Conservation (phyloP, 768 basidiomycete genomes). For the Crassisporium funariophilum region DNA sequence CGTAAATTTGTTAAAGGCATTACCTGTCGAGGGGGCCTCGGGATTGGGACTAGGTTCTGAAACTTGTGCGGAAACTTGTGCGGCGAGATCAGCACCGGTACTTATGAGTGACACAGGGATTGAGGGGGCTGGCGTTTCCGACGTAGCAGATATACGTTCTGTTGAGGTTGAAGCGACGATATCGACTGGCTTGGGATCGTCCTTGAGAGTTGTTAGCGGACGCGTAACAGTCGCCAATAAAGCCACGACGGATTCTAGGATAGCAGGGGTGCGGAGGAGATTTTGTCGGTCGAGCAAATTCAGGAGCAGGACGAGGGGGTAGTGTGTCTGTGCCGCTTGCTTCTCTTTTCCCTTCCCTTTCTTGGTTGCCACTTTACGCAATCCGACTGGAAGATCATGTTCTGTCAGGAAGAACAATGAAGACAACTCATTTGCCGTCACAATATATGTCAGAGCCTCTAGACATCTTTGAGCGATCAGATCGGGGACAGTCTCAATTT, state of each 20-base stretch:
- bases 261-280: slow-evolving; percentile 82
- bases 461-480: slow-evolving; percentile 93
- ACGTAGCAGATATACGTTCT: slow-evolving; percentile 9
- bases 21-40: slow-evolving; percentile 11
- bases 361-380: slow-evolving; percentile 67
- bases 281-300: slow-evolving; percentile 85
- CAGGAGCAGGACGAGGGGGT: slow-evolving; percentile 88
- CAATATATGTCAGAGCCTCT: slow-evolving; percentile 88
- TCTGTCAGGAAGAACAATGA: slow-evolving; percentile 95
- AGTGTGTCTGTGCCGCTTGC: slow-evolving; percentile 76
- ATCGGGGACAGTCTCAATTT: slow-evolving; percentile 85
- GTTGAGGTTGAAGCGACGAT: slow-evolving; percentile 16
- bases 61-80: neutral
- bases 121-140: neutral
- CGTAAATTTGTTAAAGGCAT: neutral
- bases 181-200: slow-evolving; percentile 37
- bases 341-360: slow-evolving; percentile 98
- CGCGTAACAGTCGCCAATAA: slow-evolving; percentile 88
- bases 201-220: slow-evolving; percentile 70
- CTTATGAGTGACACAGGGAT: neutral
- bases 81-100: neutral
- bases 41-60: neutral
- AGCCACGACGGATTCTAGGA: slow-evolving; percentile 91
- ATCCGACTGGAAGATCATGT: slow-evolving; percentile 84
- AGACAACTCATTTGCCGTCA: slow-evolving; percentile 79